Base-by-base conservation (phyloP, 257 asterid species). In the Gentiana dahurica region DNA sequence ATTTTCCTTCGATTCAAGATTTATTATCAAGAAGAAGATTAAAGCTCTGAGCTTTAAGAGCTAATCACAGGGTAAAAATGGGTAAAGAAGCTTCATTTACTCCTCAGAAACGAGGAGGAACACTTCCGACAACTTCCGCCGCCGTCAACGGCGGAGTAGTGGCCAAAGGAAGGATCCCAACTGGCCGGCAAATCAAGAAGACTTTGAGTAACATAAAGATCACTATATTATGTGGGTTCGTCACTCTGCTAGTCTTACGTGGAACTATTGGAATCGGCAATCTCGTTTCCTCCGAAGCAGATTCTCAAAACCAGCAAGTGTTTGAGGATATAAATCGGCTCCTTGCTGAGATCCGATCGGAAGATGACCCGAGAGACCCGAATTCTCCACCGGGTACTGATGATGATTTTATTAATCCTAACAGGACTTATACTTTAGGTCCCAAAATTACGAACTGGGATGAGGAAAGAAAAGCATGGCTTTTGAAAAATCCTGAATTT, bases 251-350 rank as follows among this genome's bases (percentile, higher is more conserved):
- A 34, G 97, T 89, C 5, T 80, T 89, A 6, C 92, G 95, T 6
- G 97, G 97, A 59, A 89, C 97, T 7, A 83, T 86, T 59, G 95
- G 97, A 32, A 57, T 89, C 68, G 81, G 91, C 13, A 78, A 58
- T 66, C 86, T 89, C 55, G 76, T 67, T 2, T 72, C 95, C 37
- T 47, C 75, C 45, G 89, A 80, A 57, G 75, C 92, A 3, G 97
- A 86, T 2, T 79, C 85, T 1, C 87, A 74, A 55, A 81, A 72
- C 66, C 83, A 71, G 71, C 78, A 75, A 12, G 72, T 86, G 58
- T 47, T 65, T 3, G 87, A 84, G n/a, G 95, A 86, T 51, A 86
- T 90, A 37, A 77, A 73, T 45, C 86, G 90, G 75, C 75, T 89
- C 74, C 75, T 89, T 4, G 77, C 60, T 5, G 94, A 82, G 86